Conservation (phyloP, 176 grass and related monocot genomes). For the Juncus inflexus region DNA sequence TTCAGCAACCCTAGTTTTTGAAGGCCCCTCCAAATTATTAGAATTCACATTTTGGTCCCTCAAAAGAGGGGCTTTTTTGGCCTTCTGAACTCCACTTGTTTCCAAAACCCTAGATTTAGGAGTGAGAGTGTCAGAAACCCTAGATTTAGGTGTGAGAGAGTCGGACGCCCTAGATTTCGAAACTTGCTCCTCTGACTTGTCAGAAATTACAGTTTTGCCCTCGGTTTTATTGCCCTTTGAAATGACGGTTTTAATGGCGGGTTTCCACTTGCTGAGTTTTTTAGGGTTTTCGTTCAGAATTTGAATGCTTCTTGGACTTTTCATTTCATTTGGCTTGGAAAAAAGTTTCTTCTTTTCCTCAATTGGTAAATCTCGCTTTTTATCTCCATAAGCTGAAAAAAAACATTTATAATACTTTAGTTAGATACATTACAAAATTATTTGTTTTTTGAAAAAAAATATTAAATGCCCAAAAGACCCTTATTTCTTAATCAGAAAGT, state of each 20-base stretch:
- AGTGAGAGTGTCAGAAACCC: no score
- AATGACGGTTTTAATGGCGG: slow-evolving; percentile 1
- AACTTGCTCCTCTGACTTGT: slow-evolving; percentile 30
- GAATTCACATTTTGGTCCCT: no score
- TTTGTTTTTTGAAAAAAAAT: no score
- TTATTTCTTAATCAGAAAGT: no score
- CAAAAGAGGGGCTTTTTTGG: neutral
- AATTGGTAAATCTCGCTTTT: slow-evolving; percentile 40
- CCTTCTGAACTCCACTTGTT: slow-evolving; percentile 21
- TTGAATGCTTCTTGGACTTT: slow-evolving; percentile 37
- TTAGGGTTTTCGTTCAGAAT: slow-evolving; percentile 25
- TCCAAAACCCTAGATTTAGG: slow-evolving; percentile 12
- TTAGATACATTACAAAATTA: neutral
- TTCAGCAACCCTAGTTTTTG: neutral
- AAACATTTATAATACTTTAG: neutral
- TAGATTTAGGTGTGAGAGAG: no score
- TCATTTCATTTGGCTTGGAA: slow-evolving; percentile 49
- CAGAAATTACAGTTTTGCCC: slow-evolving; percentile 27
- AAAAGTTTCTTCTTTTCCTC: slow-evolving; percentile 29
- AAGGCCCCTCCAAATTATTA: no score
- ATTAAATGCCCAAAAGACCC: no score
- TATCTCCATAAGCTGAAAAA: slow-evolving; percentile 26
- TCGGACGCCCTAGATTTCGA: slow-evolving; percentile 23
- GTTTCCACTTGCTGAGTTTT: slow-evolving; percentile 19
- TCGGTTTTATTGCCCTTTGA: neutral